Evolutionary conservation across 2,329 filamentous ascomycete species (phyloP).

Genomic region (Penicillium sp.): DNA sequence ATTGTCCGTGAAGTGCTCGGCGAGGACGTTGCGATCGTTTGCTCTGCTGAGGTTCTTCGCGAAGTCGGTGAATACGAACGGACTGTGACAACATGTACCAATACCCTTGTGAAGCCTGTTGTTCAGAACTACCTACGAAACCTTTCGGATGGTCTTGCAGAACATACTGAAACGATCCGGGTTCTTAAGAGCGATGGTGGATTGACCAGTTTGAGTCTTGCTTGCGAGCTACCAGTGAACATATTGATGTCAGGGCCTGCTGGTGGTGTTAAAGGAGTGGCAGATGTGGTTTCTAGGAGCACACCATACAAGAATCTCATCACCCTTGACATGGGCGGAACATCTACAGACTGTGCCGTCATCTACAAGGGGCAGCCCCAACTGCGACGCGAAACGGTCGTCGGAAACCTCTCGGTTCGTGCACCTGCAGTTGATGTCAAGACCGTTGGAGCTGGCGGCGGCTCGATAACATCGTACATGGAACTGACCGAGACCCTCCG

Average conservation of each 20-base stretch:
- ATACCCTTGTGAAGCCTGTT: too few species aligned
- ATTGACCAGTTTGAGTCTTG: constrained; percentile 47
- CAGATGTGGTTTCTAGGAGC: constrained; percentile 47
- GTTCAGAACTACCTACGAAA: too few species aligned
- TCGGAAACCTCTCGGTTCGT: constrained; percentile 47
- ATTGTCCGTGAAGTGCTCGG: too few species aligned
- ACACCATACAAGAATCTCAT: constrained; percentile 52
- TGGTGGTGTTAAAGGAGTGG: constrained; percentile 52
- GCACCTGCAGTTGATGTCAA: constrained; percentile 52
- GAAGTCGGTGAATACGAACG: too few species aligned
- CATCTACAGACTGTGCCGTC: constrained; percentile 51
- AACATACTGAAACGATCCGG: constrained; percentile 48
- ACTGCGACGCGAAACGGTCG: constrained; percentile 49
- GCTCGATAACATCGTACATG: constrained; percentile 52
- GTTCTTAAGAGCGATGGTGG: constrained; percentile 54
- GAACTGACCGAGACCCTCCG: constrained; percentile 50
- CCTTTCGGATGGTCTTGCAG: constrained; percentile 30
- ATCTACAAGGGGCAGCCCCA: constrained; percentile 46
- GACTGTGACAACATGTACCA: too few species aligned
- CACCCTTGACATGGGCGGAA: constrained; percentile 55
- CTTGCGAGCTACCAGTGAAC: constrained; percentile 50
- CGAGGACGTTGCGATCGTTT: too few species aligned
- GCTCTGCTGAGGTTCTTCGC: too few species aligned
- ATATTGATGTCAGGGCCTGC: constrained; percentile 54
- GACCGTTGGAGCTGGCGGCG: constrained; percentile 53